Conservation (phyloP, 1,284 basidiomycete species). For the Leccinum pachyderme region DNA sequence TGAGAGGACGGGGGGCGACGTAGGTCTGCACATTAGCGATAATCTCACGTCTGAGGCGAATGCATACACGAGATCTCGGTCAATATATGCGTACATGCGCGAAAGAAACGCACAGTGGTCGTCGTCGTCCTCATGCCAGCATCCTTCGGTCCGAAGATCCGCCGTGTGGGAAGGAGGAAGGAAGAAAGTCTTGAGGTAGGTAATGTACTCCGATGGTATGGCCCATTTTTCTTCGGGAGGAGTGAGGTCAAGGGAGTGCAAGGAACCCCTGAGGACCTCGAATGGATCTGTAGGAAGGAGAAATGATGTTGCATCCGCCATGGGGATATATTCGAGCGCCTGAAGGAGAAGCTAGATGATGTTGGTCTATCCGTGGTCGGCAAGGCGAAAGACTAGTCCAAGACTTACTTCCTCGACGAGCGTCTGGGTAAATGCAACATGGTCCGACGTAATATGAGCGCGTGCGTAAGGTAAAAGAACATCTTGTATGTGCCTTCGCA, state of each 20-base stretch:
- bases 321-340: constrained; percentile 42
- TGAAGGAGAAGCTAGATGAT: constrained; percentile 42
- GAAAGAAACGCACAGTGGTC: constrained; percentile 30
- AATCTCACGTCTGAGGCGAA: constrained; percentile 22
- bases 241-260: constrained; percentile 32
- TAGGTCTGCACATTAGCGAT: constrained; percentile 30
- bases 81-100: constrained; percentile 12
- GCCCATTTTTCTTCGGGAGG: constrained; percentile 46
- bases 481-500: constrained; percentile 50
- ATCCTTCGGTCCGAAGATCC: constrained; percentile 34
- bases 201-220: constrained; percentile 36
- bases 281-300: constrained; percentile 51
- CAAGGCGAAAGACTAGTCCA: neutral
- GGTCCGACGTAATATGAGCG: constrained; percentile 53
- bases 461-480: constrained; percentile 53
- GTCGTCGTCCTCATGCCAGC: constrained; percentile 35
- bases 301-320: constrained; percentile 49
- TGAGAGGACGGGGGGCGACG: constrained; percentile 43
- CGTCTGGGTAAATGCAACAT: constrained; percentile 52
- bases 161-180: constrained; percentile 15
- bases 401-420: constrained; percentile 45
- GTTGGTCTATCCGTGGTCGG: constrained; percentile 6
- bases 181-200: constrained; percentile 38
- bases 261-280: constrained; percentile 38
- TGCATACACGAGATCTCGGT: constrained; percentile 17